Base-by-base conservation (phyloP, 495 filamentous ascomycete genomes). In the Tuber calosporum region DNA sequence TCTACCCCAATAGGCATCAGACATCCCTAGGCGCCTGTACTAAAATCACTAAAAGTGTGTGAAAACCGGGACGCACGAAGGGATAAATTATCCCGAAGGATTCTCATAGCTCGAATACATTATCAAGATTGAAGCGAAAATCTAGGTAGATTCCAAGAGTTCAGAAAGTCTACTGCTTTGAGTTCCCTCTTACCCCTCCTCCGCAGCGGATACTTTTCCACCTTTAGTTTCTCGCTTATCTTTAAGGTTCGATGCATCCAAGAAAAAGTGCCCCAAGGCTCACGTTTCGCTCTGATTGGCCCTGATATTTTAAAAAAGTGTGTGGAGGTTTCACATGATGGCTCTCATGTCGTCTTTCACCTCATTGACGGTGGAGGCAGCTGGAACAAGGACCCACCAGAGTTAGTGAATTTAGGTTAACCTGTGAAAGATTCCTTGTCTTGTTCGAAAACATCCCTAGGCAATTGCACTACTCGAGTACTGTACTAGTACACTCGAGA, bases 241-340 rank as follows among this genome's bases (percentile, higher is more conserved):
- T 30, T 34, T 62, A 62, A 62, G 53, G 26, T 62, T 62, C 13
- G 53, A 62, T 30, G 53, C 53, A 17, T 26, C 53, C 53, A 62
- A 62, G 53, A 34, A 62, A 62, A 62, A 62, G 26, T 34, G 53
- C 9, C 53, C 26, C 3, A 62, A 62, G 53, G 53, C 53, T 62
- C 53, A 62, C 53, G 26, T 62, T 62, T 62, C 53, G 11, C 26
- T 62, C 53, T 62, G 26, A 62, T 62, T 62, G 53, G 53, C 26
- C 30, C 26, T 34, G 53, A 30, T 11, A 62, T 34, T 15, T 1
- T 34, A 13, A 62, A 13, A 62, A 30, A 34, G 30, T 34, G 26
- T 62, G 53, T 26, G 53, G 53, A 17, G 17, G n/a, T 58, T 58
- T 20, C 8, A 45, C 22, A n/a, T n/a, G n/a, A 15, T n/a, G 48